Evolutionary conservation across 2,329 filamentous ascomycete genomes (phyloP), one percentile per base, ranked within the genome.

Genomic region (Lasiodiplodia sp.): DNA sequence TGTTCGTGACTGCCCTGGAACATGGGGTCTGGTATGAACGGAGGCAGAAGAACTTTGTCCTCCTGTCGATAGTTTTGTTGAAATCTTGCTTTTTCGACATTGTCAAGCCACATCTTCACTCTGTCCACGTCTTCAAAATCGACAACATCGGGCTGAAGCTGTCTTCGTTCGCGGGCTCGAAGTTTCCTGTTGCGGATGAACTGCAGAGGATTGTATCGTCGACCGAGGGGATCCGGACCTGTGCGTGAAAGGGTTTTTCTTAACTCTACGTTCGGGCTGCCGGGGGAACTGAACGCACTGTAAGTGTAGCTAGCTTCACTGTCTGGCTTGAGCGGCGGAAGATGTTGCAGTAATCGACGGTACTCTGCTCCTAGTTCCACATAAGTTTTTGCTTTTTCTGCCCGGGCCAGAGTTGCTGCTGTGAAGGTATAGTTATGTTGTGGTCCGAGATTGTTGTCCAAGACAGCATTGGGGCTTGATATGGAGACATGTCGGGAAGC

Each of bases 101-200:
- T 83, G 75, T 94, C 88, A 1, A 97, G 87, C 94, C 94, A 98
- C 38, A 85, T 83, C 64, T 87, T 87, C 8, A 97, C 92, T 56
- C 84, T 87, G 3, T 87, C 84, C 1, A 92, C 83, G 77, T 97
- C 90, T 49, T 88, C 85, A 83, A 96, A 98, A 1, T 92, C 92
- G 72, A 92, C 90, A 1, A 86, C 84, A 70, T 93, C 89, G 18
- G 92, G 89, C 74, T 96, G 88, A 40, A 97, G 90, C 0, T 87
- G 81, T 72, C 87, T 90, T 51, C 92, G 88, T 80, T 96, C 92
- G 18, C 94, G 87, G 31, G 91, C 91, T 71, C 96, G 87, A 14
- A 96, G 87, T 77, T 94, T 95, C 58, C 95, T 88, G 76, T 99
- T 98, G 23, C 96, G 90, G 67, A 98, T 92, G 73, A 93, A 93